Evolutionary conservation across 805 yeast species (phyloP), one percentile per base, ranked within the genome.

Genomic region (Candida quercuum): DNA sequence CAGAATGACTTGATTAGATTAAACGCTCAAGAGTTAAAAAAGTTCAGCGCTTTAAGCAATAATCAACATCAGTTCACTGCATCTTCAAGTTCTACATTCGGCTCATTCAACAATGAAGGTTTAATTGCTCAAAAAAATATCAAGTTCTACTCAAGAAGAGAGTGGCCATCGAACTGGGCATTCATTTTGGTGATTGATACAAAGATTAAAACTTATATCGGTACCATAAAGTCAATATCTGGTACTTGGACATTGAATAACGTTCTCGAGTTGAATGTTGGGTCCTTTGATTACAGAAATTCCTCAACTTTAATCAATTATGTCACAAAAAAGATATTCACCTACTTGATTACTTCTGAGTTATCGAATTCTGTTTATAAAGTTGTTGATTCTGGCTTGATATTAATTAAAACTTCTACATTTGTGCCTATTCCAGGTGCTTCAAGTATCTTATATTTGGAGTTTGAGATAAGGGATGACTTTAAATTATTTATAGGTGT

Each of bases 1-100:
- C 63, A 67, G n/a, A 74, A 74, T 45, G 75, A 72, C 28, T 68
- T 74, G 28, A 67, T 83, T 33, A 66, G 60, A 23, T 49, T 84
- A 21, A 61, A 67, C 3, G 65, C 67, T 3, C 65, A 63, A 17
- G 88, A 80, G 51, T 52, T 69, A 16, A 49, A 49, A 26, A 59
- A 56, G 32, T 38, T 64, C 16, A 52, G 52, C 16, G 38, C 37
- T 6, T 35, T 32, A n/a, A n/a, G n/a, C n/a, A n/a, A n/a, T n/a
- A n/a, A n/a, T n/a, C n/a, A n/a, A n/a, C n/a, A n/a, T n/a, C n/a
- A n/a, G n/a, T n/a, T n/a, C n/a, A 4, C 18, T 16, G 4, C 18
- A 13, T 20, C n/a, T 24, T 24, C 27, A 24, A 24, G n/a, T 24
- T 13, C 11, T 7, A 5, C n/a, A 12, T n/a, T n/a, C n/a, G n/a